Base-by-base conservation (phyloP, 2,329 filamentous ascomycete genomes). In the Curvularia hawaiiensis region DNA sequence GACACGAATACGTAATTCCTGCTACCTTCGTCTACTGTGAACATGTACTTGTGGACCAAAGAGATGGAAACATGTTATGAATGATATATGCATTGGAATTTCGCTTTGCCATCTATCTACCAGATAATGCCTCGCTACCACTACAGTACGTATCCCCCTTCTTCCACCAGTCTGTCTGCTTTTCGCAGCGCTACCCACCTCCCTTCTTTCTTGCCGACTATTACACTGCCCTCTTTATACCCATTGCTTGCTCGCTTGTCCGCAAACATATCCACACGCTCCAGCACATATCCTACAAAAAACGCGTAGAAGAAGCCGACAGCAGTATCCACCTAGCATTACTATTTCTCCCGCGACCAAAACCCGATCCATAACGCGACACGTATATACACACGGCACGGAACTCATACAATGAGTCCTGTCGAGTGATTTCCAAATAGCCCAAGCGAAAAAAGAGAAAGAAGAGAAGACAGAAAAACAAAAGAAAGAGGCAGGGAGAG, bases 51-150 rank as follows among this genome's bases (percentile, higher is more conserved):
- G n/a, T 4, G 6, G n/a, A 18, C 8, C 16, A 18, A n/a, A 3
- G 16, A 38, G 50, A n/a, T 8, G 35, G 14, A 12, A 24, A 24
- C 22, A 6, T 38, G 22, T 22, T 40, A 10, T 38, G 43, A 45
- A 54, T 50, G 45, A 40, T 50, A 54, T 58, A 31, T 58, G 50
- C 55, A 58, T 45, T 58, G 44, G 26, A 50, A 39, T 43, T 47
- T 47, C 18, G 49, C 41, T 58, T 28, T 28, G 53, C 38, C 54
- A 52, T 57, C 55, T 54, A 58, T 45, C 55, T 54, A 57, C 45
- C 39, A 45, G 50, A 49, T 50, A 45, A 31, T 31, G 30, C 30
- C 12, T 12, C 7, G 50, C 40, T 43, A 43, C 22, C 16, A 26
- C 40, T 43, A 43, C 40, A 43, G 40, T 22, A 24, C 22, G 24